Percentiles rank a stretch among this genome's conserved stretches.
Conservation (phyloP, 495 filamentous ascomycete genomes). For the Cercophora sp. region DNA sequence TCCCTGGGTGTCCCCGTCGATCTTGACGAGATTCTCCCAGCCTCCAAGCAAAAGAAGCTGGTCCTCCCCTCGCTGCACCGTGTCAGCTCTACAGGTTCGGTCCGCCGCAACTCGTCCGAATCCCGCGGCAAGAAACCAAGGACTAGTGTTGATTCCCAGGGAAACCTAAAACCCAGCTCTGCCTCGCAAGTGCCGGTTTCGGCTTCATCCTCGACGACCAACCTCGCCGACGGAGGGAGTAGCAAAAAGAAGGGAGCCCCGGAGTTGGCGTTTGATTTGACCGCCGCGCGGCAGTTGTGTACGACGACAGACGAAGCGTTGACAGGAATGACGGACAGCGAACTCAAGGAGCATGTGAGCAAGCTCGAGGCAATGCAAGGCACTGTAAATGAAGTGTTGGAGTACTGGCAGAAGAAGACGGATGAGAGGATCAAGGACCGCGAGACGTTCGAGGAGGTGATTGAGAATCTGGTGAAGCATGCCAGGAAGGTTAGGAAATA, state of each 20-base stretch:
- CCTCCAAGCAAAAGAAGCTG: slow-evolving; percentile 96
- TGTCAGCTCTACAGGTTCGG: slow-evolving; percentile 49
- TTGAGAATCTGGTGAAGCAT: slow-evolving; percentile 96
- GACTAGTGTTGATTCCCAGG: slow-evolving; percentile 53
- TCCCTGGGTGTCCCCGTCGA: slow-evolving; percentile 94
- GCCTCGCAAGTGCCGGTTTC: background rate
- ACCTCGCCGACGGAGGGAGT: slow-evolving; percentile 15
- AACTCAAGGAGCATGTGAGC: slow-evolving; percentile 70
- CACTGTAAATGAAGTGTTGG: slow-evolving; percentile 70
- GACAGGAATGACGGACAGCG: slow-evolving; percentile 65
- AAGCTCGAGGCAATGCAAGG: slow-evolving; percentile 63
- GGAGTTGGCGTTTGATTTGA: slow-evolving; percentile 74
- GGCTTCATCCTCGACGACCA: slow-evolving; percentile 33
- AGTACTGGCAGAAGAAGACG: slow-evolving; percentile 82
- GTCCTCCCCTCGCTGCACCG: slow-evolving; percentile 80
- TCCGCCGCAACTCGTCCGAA: slow-evolving; percentile 44
- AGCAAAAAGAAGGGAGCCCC: slow-evolving; percentile 48
- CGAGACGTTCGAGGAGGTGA: slow-evolving; percentile 94
- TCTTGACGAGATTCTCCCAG: slow-evolving; percentile 92
- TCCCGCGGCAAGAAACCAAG: slow-evolving; percentile 48
- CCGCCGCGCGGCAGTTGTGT: slow-evolving; percentile 71
- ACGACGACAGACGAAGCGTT: slow-evolving; percentile 79
- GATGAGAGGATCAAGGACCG: slow-evolving; percentile 85
- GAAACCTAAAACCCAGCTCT: slow-evolving; percentile 29
- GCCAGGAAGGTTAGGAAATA: slow-evolving; percentile 80